phyloP scores from a whole-genome alignment of 2,329 filamentous ascomycete species.

The Lecanicillium sp. region DNA sequence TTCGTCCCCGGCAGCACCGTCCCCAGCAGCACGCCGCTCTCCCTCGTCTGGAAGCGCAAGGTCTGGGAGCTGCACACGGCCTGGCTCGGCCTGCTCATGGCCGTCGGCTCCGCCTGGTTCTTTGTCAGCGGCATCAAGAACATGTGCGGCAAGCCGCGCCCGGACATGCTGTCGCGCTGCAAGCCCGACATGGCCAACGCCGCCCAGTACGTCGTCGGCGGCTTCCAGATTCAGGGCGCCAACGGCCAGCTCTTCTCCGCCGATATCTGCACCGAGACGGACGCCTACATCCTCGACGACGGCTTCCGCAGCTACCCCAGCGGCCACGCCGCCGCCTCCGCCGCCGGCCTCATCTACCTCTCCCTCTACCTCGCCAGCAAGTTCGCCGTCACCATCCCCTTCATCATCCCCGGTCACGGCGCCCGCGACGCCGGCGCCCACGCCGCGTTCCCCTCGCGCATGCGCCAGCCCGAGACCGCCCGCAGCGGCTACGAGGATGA shows the following conservation, averaged over 20 bases:
- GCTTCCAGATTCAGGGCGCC: conserved; percentile 42
- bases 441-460: conserved; percentile 70
- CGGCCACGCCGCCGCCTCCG: conserved; percentile 56
- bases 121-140: conserved; percentile 84
- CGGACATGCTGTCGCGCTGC: conserved; percentile 77
- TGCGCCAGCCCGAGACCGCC: conserved; percentile 33
- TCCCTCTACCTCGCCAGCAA: conserved; percentile 82
- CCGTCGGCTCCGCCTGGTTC: conserved; percentile 65
- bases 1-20: conserved; percentile 68
- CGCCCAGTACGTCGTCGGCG: conserved; percentile 54
- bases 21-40: conserved; percentile 51
- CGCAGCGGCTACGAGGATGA: conserved; percentile 23
- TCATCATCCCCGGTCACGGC: conserved; percentile 45
- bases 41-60: conserved; percentile 69
- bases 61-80: conserved; percentile 86
- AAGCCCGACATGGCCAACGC: conserved; percentile 62
- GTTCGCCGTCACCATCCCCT: conserved; percentile 67
- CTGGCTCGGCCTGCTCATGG: conserved; percentile 72
- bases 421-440: conserved; percentile 37
- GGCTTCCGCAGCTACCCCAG: conserved; percentile 72
- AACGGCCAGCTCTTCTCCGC: conserved; percentile 66
- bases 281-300: conserved; percentile 58
- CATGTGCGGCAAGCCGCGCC: conserved; percentile 61
- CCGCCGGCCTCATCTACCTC: conserved; percentile 76
- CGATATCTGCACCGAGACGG: conserved; percentile 63